Conservation (phyloP, 768 basidiomycete genomes). For the Boletus fagicola region DNA sequence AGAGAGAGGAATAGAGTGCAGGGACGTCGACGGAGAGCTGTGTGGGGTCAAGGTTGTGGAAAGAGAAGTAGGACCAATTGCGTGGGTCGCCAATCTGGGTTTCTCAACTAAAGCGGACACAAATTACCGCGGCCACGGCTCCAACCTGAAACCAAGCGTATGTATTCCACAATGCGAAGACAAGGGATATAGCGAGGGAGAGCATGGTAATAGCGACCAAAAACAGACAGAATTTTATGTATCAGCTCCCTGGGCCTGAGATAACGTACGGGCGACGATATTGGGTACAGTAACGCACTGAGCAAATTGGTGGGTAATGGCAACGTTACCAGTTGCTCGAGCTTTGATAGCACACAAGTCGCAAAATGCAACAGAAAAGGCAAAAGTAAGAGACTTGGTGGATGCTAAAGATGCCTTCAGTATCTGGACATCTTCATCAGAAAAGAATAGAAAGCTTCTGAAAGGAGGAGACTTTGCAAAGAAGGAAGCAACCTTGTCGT, state of each 20-base stretch:
- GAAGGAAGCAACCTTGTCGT: conserved; percentile 28
- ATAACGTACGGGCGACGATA: conserved; percentile 18
- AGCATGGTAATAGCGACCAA: background rate
- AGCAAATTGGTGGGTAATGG: conserved; percentile 26
- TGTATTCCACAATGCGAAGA: background rate
- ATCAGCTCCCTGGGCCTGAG: conserved; percentile 15
- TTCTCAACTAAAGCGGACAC: background rate
- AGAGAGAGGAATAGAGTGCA: background rate
- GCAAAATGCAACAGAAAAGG: conserved; percentile 52
- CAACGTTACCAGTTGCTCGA: conserved; percentile 26
- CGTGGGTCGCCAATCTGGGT: conserved; percentile 1
- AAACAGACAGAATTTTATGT: background rate
- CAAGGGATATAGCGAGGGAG: background rate
- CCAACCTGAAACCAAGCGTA: background rate
- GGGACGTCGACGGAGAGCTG: conserved; percentile 15
- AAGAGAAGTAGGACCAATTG: background rate
- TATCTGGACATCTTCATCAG: conserved; percentile 35
- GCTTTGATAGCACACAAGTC: conserved; percentile 59
- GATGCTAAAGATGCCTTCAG: conserved; percentile 61
- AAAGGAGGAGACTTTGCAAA: conserved; percentile 27
- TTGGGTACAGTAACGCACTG: conserved; percentile 24
- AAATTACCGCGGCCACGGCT: background rate
- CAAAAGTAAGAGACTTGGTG: conserved; percentile 36
- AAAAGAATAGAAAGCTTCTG: conserved; percentile 23
- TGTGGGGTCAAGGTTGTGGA: conserved; percentile 5